Percentiles rank a stretch among this genome's conserved stretches.
These are phyloP conservation scores for Glarea lozoyensis DNA, from an alignment of 495 filamentous ascomycete genomes.

Conservation along the genomic window DNA sequence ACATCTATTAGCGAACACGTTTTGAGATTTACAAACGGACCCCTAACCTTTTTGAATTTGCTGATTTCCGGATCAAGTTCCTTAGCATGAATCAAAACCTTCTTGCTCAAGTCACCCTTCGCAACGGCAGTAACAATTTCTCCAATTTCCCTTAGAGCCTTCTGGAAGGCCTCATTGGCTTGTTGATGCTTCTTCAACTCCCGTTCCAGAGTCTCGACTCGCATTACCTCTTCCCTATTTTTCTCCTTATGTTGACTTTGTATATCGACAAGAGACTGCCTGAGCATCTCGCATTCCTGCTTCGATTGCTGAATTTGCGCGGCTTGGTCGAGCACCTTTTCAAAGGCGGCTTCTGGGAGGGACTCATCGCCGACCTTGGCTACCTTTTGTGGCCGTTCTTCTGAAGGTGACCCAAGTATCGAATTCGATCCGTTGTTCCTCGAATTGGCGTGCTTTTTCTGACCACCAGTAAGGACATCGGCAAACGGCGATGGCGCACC, in stretches of 20 bases:
- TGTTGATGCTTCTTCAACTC: conserved; percentile 95
- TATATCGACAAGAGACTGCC: conserved; percentile 40
- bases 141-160: conserved; percentile 92
- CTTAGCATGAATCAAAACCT: conserved; percentile 88
- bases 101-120: conserved; percentile 93
- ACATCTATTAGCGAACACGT: background rate
- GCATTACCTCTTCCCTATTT: conserved; percentile 42
- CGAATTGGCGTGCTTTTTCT: conserved; percentile 1
- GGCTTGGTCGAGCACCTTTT: conserved; percentile 71
- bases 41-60: conserved; percentile 83
- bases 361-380: conserved; percentile 54
- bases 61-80: conserved; percentile 99
- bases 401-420: conserved; percentile 22
- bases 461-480: conserved; percentile 26
- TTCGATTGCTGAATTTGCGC: conserved; percentile 68
- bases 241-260: conserved; percentile 53
- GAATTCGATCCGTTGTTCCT: conserved; percentile 11
- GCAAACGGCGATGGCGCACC: conserved; percentile 44
- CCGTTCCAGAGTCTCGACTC: conserved; percentile 60
- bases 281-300: conserved; percentile 56
- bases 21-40: conserved; percentile 20
- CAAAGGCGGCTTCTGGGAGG: conserved; percentile 59
- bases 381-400: conserved; percentile 27
- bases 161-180: conserved; percentile 97
- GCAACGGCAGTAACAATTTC: conserved; percentile 94